Evolutionary conservation across 2,329 filamentous ascomycete genomes (phyloP).

Genomic region (Colletotrichum lupini): DNA sequence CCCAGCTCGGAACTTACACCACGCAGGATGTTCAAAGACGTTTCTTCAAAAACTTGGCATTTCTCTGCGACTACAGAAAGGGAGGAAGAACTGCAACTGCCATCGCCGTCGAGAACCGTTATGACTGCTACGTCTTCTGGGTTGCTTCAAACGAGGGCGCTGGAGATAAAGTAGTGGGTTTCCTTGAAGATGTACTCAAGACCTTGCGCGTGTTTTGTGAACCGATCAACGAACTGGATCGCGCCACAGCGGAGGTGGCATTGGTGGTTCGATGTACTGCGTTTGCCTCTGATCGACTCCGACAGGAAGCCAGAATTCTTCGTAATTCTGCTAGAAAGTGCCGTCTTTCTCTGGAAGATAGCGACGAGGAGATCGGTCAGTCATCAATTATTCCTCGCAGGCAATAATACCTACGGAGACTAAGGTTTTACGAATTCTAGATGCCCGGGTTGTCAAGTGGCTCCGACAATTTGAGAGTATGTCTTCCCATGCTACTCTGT

Average conservation of each 20-base stretch:
- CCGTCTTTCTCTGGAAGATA: not conserved
- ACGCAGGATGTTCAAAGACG: slow-evolving; percentile 11
- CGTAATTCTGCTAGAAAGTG: slow-evolving; percentile 34
- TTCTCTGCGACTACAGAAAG: slow-evolving; percentile 58
- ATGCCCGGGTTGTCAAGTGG: not conserved
- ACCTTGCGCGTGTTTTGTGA: slow-evolving; percentile 4
- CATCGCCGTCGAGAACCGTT: slow-evolving; percentile 51
- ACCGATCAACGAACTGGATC: not conserved
- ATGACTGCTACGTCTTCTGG: slow-evolving; percentile 52
- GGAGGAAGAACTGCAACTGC: slow-evolving; percentile 58
- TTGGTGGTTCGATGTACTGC: not conserved
- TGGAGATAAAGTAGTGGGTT: slow-evolving; percentile 39
- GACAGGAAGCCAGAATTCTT: slow-evolving; percentile 38
- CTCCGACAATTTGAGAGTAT: not conserved
- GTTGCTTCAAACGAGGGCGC: slow-evolving; percentile 52
- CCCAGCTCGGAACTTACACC: not conserved
- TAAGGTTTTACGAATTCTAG: not conserved
- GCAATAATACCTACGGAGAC: too few species aligned
- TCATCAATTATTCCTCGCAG: not conserved
- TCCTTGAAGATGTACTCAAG: slow-evolving; percentile 44
- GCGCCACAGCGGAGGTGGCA: not conserved
- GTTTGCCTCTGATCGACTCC: slow-evolving; percentile 40
- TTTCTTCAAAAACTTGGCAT: slow-evolving; percentile 54
- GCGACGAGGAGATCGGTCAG: accelerated
- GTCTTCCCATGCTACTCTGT: not conserved